Conservation (phyloP, 164 flowering plant species). For the Stephania cephalantha region DNA sequence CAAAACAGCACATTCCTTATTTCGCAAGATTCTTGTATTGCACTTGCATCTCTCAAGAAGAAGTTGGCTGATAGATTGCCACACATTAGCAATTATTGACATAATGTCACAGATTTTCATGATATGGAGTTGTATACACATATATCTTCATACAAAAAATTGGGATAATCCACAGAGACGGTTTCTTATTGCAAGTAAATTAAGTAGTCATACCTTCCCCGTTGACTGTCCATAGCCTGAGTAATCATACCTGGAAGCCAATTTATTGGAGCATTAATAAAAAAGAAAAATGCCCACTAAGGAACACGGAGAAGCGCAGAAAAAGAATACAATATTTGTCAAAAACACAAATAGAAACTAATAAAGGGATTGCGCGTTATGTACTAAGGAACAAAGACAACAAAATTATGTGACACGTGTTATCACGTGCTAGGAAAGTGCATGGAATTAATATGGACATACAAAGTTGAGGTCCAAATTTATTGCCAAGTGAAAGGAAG, state of each 20-base stretch:
- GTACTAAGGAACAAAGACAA: not conserved
- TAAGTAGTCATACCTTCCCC: slow-evolving; percentile 58
- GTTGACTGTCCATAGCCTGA: slow-evolving; percentile 85
- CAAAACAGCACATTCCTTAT: not conserved
- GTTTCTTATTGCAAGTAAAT: not conserved
- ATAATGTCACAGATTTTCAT: not conserved
- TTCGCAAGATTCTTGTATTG: not conserved
- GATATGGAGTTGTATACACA: not conserved
- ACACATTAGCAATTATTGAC: not conserved
- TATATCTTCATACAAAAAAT: not conserved
- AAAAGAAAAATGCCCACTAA: not conserved
- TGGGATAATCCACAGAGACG: not conserved
- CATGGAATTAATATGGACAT: not conserved
- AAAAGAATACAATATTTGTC: not conserved
- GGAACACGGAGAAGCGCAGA: not conserved
- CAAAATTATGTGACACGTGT: not conserved
- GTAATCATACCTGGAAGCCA: slow-evolving; percentile 67
- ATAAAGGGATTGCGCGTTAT: not conserved
- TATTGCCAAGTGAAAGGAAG: not conserved
- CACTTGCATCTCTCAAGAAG: not conserved
- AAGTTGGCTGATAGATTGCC: not conserved
- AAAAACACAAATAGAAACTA: not conserved
- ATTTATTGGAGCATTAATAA: not conserved
- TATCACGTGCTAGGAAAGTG: not conserved
- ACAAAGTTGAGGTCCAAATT: not conserved